Base-by-base conservation (phyloP, 495 filamentous ascomycete species). In the Rhypophila decipiens region DNA sequence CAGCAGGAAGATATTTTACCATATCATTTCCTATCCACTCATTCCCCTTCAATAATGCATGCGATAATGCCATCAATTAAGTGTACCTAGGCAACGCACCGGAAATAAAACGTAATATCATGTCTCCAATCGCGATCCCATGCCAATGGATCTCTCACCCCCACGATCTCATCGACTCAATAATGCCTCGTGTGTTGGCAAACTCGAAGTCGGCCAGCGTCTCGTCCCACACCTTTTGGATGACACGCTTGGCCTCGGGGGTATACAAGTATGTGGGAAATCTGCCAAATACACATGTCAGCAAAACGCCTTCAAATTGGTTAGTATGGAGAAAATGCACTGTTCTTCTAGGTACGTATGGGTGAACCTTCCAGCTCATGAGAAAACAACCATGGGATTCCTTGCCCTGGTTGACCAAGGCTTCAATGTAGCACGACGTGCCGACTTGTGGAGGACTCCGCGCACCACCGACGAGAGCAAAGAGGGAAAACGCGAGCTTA, bases 301-400 rank as follows among this genome's bases (percentile, higher is more conserved):
- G 5, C 57, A 12, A 51, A 43, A 33, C 22, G 50, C 33, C 22
- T 42, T n/a, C 4, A 24, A 11, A n/a, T n/a, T 3, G n/a, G 17
- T 23, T 17, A 5, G 3, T 23, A 17, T 12, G 19, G 29, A 52
- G 31, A 22, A 35, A 17, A 34, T 23, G 18, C 42, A 29, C 17
- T 23, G 13, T n/a, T n/a, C n/a, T n/a, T n/a, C n/a, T 20, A 13
- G 13, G 13, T 7, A 58, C 72, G 63, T 58, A 71, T 66, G 69
- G 67, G 10, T 53, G 41, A 42, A 73, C 59, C 46, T 68, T 47
- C 59, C 65, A 71, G 35, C 64, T 66, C 65, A 66, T 69, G 1
- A 71, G 29, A 39, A 67, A 67, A 47, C 60, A 68, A 4, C 67
- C 64, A 43, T 74, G 71, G 1, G 70, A 65, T 46, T 74, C 69